Evolutionary conservation across 1,284 basidiomycete species (phyloP).

Genomic region (Trametes polyzona): DNA sequence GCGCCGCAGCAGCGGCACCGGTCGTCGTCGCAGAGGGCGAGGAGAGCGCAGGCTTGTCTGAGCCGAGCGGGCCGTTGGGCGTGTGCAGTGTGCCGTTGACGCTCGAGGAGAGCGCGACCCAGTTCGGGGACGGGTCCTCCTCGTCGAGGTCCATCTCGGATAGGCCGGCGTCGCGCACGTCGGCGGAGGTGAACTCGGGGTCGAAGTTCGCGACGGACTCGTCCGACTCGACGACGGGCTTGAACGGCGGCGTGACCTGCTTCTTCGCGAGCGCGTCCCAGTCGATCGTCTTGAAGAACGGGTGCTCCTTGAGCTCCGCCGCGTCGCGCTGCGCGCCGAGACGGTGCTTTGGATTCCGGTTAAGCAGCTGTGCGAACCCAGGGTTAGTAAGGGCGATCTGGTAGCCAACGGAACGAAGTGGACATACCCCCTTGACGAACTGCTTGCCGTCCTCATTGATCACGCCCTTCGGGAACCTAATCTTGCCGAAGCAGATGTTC

Average conservation of each 20-base stretch:
- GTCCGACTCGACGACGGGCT: conserved; percentile 97
- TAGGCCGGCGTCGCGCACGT: conserved; percentile 70
- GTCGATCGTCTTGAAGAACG: conserved; percentile 94
- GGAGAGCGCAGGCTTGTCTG: conserved; percentile 51
- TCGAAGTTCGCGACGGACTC: conserved; percentile 98
- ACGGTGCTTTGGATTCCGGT: conserved; percentile 97
- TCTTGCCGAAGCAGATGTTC: conserved; percentile 99
- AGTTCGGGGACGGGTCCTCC: conserved; percentile 75
- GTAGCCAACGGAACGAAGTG: background rate
- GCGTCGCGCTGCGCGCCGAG: conserved; percentile 92
- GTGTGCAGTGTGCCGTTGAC: conserved; percentile 51
- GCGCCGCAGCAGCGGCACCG: too few relatives aligned
- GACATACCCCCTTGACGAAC: conserved; percentile 95
- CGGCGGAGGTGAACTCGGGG: conserved; percentile 93
- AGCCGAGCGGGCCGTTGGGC: conserved; percentile 76
- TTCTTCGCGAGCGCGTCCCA: conserved; percentile 88
- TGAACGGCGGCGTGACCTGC: conserved; percentile 96
- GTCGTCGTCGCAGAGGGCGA: too few relatives aligned
- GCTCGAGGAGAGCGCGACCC: conserved; percentile 53
- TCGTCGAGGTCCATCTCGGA: conserved; percentile 67
- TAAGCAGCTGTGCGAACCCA: conserved; percentile 90
- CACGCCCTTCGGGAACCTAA: conserved; percentile 96
- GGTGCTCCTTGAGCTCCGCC: conserved; percentile 93
- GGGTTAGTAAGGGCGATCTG: background rate
- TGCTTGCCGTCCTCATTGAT: conserved; percentile 99